A percentile compares a stretch with the other conserved stretches of the same genome.
Evolutionary conservation across 176 grass and related monocot species (phyloP).

Genomic region (Metroxylon sagu): DNA sequence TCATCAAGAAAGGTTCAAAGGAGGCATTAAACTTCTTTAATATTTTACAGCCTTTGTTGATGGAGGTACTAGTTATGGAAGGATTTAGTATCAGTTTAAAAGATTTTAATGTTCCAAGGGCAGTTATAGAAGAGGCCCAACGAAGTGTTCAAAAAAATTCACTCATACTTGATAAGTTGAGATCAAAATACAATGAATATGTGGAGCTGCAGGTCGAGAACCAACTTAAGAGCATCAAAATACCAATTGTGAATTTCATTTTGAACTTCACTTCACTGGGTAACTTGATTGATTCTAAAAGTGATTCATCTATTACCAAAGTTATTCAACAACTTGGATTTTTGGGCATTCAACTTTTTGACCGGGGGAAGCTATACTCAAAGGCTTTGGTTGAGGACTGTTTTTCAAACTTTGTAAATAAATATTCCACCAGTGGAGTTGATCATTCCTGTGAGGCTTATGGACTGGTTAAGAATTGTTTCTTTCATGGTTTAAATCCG

Average conservation of each 20-base stretch:
- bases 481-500: slow-evolving; percentile 78
- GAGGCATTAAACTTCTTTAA: slow-evolving; percentile 66
- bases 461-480: slow-evolving; percentile 62
- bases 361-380: slow-evolving; percentile 70
- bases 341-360: slow-evolving; percentile 74
- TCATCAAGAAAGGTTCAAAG: slow-evolving; percentile 45
- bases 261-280: slow-evolving; percentile 47
- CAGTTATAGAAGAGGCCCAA: slow-evolving; percentile 36
- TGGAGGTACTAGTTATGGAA: slow-evolving; percentile 69
- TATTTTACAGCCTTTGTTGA: slow-evolving; percentile 66
- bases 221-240: slow-evolving; percentile 49
- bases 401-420: slow-evolving; percentile 56
- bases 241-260: slow-evolving; percentile 52
- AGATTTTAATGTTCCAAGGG: slow-evolving; percentile 65
- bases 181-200: slow-evolving; percentile 35
- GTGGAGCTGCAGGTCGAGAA: slow-evolving; percentile 58
- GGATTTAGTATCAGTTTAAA: slow-evolving; percentile 76
- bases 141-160: slow-evolving; percentile 46
- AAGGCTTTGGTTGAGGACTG: slow-evolving; percentile 73
- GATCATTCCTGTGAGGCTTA: slow-evolving; percentile 66
- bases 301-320: slow-evolving; percentile 52
- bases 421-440: slow-evolving; percentile 29
- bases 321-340: slow-evolving; percentile 83
- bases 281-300: slow-evolving; percentile 57
- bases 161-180: slow-evolving; percentile 41